Base-by-base conservation (phyloP, 2,329 filamentous ascomycete genomes). In the Stagonosporopsis chrysanthemi region DNA sequence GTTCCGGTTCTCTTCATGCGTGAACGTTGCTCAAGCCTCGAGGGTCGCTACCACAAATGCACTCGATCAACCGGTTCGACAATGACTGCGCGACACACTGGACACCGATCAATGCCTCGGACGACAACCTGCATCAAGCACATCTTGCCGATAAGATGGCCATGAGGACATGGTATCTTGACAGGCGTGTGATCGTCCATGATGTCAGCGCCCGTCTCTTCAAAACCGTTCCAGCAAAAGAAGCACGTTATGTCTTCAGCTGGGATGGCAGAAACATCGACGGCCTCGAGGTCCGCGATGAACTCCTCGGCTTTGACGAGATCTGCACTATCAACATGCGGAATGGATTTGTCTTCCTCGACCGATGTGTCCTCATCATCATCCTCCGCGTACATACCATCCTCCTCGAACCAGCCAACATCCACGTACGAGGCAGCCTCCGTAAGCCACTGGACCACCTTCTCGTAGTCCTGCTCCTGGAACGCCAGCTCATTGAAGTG, bases 81-180 rank as follows among this genome's bases (percentile, higher is more conserved):
- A 5, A 45, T 52, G 14, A 54, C 55, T n/a, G n/a, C 35, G 9
- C 56, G 40, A 46, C 60, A 64, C 17, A 51, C 43, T 4, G 56
- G 60, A 23, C 57, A 67, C 4, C 11, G 24, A 22, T 35, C 50
- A n/a, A 29, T 35, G 4, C 35, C 43, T 9, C 23, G 42, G 29
- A 45, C 54, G 19, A 58, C 33, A 19, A 46, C 50, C 28, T 58
- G 50, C 19, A 61, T 51, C 43, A 61, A 31, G 23, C 60, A 62
- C 8, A 29, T 42, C 15, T 46, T 26, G 11, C 62, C 58, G 28
- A 65, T 54, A 15, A 65, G 40, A 40, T 62, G 57, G 12, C 58
- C 52, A 31, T 52, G 31, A 33, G 24, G 36, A 31, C 36, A 65
- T 5, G 50, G 58, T 35, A 60, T 58, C 22, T 35, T 50, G 12